Evolutionary conservation across 2,329 filamentous ascomycete species (phyloP), one percentile per base, ranked within the genome.

Genomic region (Colletotrichum euphorbiae): DNA sequence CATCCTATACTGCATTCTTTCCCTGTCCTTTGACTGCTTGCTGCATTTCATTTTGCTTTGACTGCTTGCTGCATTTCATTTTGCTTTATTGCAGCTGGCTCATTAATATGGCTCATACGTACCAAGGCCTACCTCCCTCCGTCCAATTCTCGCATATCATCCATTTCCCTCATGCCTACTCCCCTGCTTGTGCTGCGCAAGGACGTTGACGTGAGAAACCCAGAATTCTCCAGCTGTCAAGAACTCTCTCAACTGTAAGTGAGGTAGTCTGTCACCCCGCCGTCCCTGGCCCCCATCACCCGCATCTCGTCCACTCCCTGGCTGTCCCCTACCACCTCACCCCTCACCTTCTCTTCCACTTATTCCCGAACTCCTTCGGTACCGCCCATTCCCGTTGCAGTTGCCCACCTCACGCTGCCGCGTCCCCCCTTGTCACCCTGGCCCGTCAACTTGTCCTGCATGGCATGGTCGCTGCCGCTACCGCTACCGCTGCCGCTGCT

Each of bases 211-310:
- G 58, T 55, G 56, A 52, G 33, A 38, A 12, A 51, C 11, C 33
- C 48, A 31, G 48, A 51, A 43, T 45, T 40, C 40, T n/a, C n/a
- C n/a, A n/a, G n/a, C n/a, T 54, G 62, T 33, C 56, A 48, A 40
- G 48, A 62, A 66, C 46, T 46, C 62, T 65, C 62, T 60, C 55
- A 60, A n/a, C 55, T 54, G n/a, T n/a, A n/a, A n/a, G n/a, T n/a
- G n/a, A n/a, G n/a, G n/a, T n/a, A n/a, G n/a, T n/a, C n/a, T n/a
- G 56, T 48, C 48, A 65, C 62, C 62, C 45, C 54, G 45, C 62
- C 61, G 6, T 21, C 46, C 24, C n/a, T n/a, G n/a, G 31, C 51
- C 38, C 52, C 52, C 24, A n/a, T 42, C n/a, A 13, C 48, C 21
- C 9, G 6, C 48, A n/a, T 51, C 21, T 31, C 48, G 6, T 33